Evolutionary conservation across 371 early-diverging fungal genomes (phyloP).

Genomic region (Capillidium heterosporum): DNA sequence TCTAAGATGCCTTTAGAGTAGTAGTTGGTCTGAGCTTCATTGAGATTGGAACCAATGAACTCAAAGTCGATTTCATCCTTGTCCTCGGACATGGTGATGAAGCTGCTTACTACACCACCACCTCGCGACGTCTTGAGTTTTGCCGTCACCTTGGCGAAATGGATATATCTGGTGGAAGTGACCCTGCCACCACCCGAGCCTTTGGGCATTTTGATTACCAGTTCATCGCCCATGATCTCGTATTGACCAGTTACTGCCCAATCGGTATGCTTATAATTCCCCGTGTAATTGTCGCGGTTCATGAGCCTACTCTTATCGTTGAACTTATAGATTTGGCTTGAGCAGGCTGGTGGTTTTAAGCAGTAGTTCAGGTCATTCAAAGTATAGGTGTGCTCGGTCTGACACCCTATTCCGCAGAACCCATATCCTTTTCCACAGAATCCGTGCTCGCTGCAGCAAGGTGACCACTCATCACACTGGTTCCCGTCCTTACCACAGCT

Average conservation of each 20-base stretch:
- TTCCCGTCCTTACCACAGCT: slow-evolving; percentile 7
- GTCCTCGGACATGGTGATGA: slow-evolving; percentile 25
- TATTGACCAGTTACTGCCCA: slow-evolving; percentile 14
- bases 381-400: slow-evolving; percentile 25
- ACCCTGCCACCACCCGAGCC: background rate
- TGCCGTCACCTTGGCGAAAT: slow-evolving; percentile 31
- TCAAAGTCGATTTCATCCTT: slow-evolving; percentile 62
- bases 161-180: slow-evolving; percentile 17
- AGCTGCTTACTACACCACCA: slow-evolving; percentile 42
- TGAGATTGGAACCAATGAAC: slow-evolving; percentile 33
- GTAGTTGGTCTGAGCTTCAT: slow-evolving; percentile 40
- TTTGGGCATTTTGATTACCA: background rate
- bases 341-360: slow-evolving; percentile 25
- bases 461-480: slow-evolving; percentile 16
- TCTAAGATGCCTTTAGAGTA: slow-evolving; percentile 34
- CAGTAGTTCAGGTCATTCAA: slow-evolving; percentile 14
- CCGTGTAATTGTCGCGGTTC: slow-evolving; percentile 19
- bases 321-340: slow-evolving; percentile 19
- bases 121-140: slow-evolving; percentile 26
- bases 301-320: slow-evolving; percentile 14
- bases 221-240: background rate
- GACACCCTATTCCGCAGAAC: slow-evolving; percentile 25
- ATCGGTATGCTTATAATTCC: slow-evolving; percentile 21
- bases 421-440: slow-evolving; percentile 15
- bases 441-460: slow-evolving; percentile 22